Evolutionary conservation across 2,329 filamentous ascomycete genomes (phyloP).

Genomic region (Beauveria bassiana): DNA sequence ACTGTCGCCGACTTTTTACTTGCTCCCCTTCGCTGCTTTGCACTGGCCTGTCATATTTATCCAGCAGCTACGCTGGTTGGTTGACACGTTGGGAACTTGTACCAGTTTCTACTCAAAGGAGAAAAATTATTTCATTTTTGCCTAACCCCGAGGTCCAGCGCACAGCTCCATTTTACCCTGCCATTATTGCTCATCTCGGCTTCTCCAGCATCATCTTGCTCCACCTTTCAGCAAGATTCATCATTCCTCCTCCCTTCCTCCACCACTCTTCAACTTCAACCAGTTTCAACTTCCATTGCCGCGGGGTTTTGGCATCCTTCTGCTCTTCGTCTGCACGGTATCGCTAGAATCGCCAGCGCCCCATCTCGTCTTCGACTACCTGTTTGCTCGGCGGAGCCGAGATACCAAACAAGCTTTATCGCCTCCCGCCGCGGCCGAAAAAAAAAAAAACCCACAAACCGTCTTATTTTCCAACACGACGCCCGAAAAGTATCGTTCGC

Average conservation of each 20-base stretch:
- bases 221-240: neutral
- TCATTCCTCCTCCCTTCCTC: neutral
- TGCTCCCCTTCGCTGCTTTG: neutral
- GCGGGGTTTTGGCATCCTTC: neutral
- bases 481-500: neutral
- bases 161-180: neutral
- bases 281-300: neutral
- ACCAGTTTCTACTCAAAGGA: neutral
- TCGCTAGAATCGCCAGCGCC: neutral
- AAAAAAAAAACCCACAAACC: neutral
- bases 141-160: slow-evolving; percentile 4
- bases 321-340: neutral
- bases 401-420: neutral
- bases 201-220: slow-evolving; percentile 7
- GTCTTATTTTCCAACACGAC: neutral
- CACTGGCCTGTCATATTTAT: neutral
- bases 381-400: slow-evolving; percentile 4
- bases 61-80: neutral
- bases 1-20: neutral
- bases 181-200: neutral
- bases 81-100: neutral
- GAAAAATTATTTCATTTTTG: neutral
- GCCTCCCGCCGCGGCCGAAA: neutral
- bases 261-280: neutral
- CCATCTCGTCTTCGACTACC: neutral